Evolutionary conservation across 805 yeast species (phyloP).

Genomic region (Saccharomycopsis fermentans): DNA sequence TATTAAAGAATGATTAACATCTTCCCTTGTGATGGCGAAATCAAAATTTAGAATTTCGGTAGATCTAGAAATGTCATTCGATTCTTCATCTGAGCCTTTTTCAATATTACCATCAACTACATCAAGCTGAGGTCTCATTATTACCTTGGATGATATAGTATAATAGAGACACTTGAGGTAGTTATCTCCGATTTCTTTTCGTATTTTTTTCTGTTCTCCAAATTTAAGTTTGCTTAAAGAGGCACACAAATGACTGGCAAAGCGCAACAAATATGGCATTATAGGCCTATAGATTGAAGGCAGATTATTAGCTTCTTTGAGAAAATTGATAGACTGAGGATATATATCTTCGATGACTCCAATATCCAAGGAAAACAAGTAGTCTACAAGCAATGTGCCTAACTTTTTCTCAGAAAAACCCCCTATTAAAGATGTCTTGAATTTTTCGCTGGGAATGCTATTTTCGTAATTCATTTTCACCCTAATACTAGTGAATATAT

Average conservation of each 20-base stretch:
- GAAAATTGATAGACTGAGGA: conserved; percentile 43
- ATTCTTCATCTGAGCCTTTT: background rate
- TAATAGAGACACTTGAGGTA: conserved; percentile 25
- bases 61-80: background rate
- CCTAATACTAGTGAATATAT: conserved; percentile 45
- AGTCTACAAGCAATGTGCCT: conserved; percentile 46
- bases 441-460: conserved; percentile 19
- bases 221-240: conserved; percentile 50
- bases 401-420: conserved; percentile 36
- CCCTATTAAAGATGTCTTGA: conserved; percentile 31
- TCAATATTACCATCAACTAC: background rate
- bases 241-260: conserved; percentile 40
- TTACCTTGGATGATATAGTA: conserved; percentile 22
- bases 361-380: conserved; percentile 55
- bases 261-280: conserved; percentile 42
- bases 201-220: conserved; percentile 49
- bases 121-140: conserved; percentile 8
- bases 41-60: background rate
- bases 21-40: conserved; percentile 30
- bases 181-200: conserved; percentile 43
- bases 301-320: conserved; percentile 47
- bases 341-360: conserved; percentile 79
- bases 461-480: conserved; percentile 33
- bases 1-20: conserved; percentile 33
- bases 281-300: conserved; percentile 37